These are phyloP conservation scores for Pelargonium fulgidum DNA, from an alignment of 441 rosid species.

Conservation along the genomic window DNA sequence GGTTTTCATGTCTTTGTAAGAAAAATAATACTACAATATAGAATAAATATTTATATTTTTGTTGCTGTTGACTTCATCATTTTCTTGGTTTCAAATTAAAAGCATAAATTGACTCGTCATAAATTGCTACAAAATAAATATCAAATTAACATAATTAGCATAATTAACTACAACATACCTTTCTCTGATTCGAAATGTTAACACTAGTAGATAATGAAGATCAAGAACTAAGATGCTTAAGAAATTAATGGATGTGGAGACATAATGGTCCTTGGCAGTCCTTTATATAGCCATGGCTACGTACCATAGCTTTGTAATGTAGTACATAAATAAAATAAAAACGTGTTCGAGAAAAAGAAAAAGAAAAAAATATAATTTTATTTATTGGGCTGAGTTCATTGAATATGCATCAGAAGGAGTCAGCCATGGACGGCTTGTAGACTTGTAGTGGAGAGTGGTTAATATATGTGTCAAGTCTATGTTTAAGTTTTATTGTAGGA, in stretches of 20 bases:
- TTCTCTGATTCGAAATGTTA: not conserved
- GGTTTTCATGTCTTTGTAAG: not conserved
- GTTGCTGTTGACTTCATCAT: too few relatives aligned
- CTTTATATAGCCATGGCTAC: not conserved
- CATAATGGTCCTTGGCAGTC: not conserved
- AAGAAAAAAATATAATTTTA: not conserved
- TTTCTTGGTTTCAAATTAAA: not conserved
- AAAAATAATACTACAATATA: not conserved
- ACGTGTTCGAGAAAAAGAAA: not conserved
- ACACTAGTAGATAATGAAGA: too few relatives aligned
- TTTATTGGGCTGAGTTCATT: not conserved
- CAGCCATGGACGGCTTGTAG: constrained; percentile 2
- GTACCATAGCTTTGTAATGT: not conserved
- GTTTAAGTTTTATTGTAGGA: not conserved
- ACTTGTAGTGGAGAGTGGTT: not conserved
- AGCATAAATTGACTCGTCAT: too few relatives aligned
- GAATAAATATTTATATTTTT: not conserved
- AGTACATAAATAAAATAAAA: not conserved
- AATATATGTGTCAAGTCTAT: constrained; percentile 1
- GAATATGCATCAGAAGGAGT: not conserved
- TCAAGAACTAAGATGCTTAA: not conserved
- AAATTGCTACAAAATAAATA: not conserved
- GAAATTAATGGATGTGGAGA: not conserved
- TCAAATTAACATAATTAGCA: not conserved
- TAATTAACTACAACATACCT: not conserved